Conservation (phyloP, 177 flowering plant species). For the Vitis hybrid region DNA sequence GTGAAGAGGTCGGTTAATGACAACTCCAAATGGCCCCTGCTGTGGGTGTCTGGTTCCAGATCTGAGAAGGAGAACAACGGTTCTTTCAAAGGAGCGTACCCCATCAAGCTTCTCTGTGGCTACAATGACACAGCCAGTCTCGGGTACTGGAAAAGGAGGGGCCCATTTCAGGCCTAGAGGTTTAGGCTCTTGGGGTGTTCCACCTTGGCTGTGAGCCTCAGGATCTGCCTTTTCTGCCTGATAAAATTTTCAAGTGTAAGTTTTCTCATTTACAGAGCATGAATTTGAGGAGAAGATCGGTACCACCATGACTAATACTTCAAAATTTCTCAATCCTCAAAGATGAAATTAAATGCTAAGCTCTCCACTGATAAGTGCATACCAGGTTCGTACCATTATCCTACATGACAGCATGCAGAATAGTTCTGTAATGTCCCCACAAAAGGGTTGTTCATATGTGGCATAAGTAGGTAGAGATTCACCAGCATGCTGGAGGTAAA, state of each 20-base stretch:
- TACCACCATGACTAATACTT: neutral
- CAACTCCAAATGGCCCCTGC: conserved; percentile 85
- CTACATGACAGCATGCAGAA: neutral
- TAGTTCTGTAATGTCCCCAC: neutral
- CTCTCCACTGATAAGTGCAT: neutral
- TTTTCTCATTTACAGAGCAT: neutral
- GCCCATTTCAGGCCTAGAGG: conserved; percentile 87
- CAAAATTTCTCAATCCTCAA: neutral
- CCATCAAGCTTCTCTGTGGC: conserved; percentile 97
- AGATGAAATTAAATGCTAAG: neutral
- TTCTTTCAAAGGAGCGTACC: conserved; percentile 55
- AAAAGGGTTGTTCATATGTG: too few relatives aligned
- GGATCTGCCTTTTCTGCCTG: conserved; percentile 57
- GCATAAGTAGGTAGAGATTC: too few relatives aligned
- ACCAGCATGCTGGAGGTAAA: too few relatives aligned
- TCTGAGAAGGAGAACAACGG: conserved; percentile 86
- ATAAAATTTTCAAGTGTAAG: neutral
- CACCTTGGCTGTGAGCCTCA: conserved; percentile 35
- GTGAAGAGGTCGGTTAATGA: conserved; percentile 84
- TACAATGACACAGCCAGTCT: conserved; percentile 87
- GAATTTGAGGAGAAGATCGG: neutral
- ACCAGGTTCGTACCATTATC: neutral
- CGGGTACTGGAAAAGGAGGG: conserved; percentile 84
- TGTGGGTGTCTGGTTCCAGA: conserved; percentile 75
- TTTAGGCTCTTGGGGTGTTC: conserved; percentile 35